These are phyloP conservation scores for Massarina eburnea DNA, from an alignment of 2,329 filamentous ascomycete species.

Conservation along the genomic window DNA sequence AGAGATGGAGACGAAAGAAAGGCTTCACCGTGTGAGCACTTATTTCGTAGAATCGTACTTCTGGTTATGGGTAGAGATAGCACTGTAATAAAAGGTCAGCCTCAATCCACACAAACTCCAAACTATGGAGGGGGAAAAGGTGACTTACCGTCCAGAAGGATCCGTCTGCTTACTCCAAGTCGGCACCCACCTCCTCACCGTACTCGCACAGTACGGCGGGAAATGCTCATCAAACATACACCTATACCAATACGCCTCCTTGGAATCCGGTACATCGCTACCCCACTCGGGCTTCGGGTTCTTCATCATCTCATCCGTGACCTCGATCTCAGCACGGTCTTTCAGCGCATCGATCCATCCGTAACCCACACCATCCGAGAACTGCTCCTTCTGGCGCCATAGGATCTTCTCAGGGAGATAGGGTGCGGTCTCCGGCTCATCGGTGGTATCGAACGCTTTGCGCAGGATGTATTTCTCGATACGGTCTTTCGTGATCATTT, in stretches of 20 bases:
- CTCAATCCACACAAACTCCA: not conserved
- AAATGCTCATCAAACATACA: constrained; percentile 99
- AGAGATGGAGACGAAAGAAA: too few species aligned
- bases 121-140: not conserved
- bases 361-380: constrained; percentile 97
- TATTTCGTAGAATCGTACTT: constrained; percentile 27
- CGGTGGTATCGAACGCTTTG: constrained; percentile 93
- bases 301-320: constrained; percentile 98
- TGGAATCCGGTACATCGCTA: constrained; percentile 86
- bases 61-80: constrained; percentile 38
- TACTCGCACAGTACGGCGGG: constrained; percentile 84
- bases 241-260: constrained; percentile 98
- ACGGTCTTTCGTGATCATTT: constrained; percentile 87
- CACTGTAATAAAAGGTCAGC: constrained; percentile 24
- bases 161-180: constrained; percentile 97
- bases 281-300: constrained; percentile 98
- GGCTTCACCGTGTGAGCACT: too few species aligned
- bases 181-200: constrained; percentile 94
- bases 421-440: constrained; percentile 75
- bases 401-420: constrained; percentile 97
- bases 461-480: constrained; percentile 98
- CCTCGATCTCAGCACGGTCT: constrained; percentile 84
- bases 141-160: constrained; percentile 79
- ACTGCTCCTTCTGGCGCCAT: constrained; percentile 99
- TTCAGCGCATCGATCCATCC: constrained; percentile 98